Evolutionary conservation across 495 filamentous ascomycete genomes (phyloP).

Genomic region (Penicillium roqueforti): DNA sequence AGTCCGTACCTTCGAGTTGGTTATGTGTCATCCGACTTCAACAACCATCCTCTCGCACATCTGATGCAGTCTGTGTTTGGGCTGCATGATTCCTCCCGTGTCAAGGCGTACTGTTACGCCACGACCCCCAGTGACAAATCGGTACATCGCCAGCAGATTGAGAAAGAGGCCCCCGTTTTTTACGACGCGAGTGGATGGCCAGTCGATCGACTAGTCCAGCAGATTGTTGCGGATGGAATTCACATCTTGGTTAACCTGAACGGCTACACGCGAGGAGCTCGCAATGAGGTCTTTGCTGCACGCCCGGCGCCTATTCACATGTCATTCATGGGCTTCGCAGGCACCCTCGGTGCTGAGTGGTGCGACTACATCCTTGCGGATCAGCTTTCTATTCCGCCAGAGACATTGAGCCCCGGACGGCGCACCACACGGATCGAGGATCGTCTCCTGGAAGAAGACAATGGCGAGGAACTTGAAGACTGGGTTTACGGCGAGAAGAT

Average conservation of each 20-base stretch:
- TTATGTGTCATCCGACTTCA: conserved; percentile 98
- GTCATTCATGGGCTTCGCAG: conserved; percentile 99
- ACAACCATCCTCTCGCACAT: conserved; percentile 96
- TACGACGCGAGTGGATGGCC: conserved; percentile 84
- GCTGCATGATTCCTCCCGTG: conserved; percentile 67
- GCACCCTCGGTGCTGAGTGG: conserved; percentile 95
- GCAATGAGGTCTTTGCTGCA: conserved; percentile 96
- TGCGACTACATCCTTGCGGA: conserved; percentile 97
- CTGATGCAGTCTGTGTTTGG: conserved; percentile 99
- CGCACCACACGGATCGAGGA: conserved; percentile 71
- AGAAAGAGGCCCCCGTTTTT: conserved; percentile 89
- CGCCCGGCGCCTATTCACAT: conserved; percentile 95
- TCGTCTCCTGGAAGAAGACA: conserved; percentile 63
- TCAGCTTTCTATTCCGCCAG: conserved; percentile 74
- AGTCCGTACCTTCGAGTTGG: conserved; percentile 81
- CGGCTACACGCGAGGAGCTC: conserved; percentile 93
- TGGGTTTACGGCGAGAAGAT: conserved; percentile 99
- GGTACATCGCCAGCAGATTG: conserved; percentile 88
- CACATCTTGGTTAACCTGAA: conserved; percentile 98
- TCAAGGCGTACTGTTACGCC: conserved; percentile 93
- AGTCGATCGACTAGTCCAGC: conserved; percentile 76
- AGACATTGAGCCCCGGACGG: conserved; percentile 74
- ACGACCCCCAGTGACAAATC: conserved; percentile 92
- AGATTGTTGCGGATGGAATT: conserved; percentile 89
- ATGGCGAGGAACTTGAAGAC: conserved; percentile 56